phyloP scores from a whole-genome alignment of 202 grass and related monocot genomes.

The Brachypodium distachyon region DNA sequence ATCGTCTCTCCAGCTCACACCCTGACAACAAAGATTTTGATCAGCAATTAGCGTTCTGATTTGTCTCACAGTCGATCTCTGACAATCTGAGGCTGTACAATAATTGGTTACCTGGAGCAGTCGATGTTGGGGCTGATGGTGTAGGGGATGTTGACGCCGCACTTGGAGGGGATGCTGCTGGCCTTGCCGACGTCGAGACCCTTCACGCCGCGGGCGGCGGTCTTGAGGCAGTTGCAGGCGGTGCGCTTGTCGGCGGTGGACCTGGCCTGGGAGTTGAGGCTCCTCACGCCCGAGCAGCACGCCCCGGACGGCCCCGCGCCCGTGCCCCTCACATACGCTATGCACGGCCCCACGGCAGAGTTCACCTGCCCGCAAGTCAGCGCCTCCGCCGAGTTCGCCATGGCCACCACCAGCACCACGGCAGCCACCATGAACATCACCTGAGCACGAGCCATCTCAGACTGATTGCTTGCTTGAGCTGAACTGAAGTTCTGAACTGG shows the following conservation, averaged over 20 bases:
- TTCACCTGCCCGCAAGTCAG: conserved; percentile 20
- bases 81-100: no score
- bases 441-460: conserved; percentile 8
- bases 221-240: conserved; percentile 45
- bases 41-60: not conserved
- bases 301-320: not conserved
- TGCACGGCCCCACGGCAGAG: not conserved
- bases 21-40: not conserved
- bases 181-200: conserved; percentile 23
- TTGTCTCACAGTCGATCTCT: no score
- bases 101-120: conserved; percentile 26
- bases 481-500: not conserved
- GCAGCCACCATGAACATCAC: not conserved
- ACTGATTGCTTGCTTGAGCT: not conserved
- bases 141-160: conserved; percentile 36
- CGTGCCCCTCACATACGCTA: not conserved
- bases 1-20: not conserved
- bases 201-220: not conserved
- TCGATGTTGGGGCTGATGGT: conserved; percentile 35
- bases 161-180: conserved; percentile 30
- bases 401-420: not conserved
- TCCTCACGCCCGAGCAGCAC: conserved; percentile 35
- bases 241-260: conserved; percentile 1
- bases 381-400: not conserved
- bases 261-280: not conserved